Percentiles rank a stretch among this genome's conserved stretches.
Evolutionary conservation across 2,329 filamentous ascomycete species (phyloP).

Genomic region (Fusarium mexicanum): DNA sequence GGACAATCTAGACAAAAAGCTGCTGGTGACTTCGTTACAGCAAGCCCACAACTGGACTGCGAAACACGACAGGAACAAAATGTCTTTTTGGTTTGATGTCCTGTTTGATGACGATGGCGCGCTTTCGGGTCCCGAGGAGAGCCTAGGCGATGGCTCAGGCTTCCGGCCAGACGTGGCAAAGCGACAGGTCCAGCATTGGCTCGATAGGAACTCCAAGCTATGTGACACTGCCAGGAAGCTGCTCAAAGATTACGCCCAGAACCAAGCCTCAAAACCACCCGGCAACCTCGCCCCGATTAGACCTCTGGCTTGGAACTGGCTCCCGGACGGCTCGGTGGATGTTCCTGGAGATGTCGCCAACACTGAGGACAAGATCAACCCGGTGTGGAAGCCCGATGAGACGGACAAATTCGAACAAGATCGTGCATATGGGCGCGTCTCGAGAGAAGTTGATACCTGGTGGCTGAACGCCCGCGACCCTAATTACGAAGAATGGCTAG

Average conservation of each 20-base stretch:
- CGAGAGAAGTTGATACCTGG: conserved; percentile 72
- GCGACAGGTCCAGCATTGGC: conserved; percentile 69
- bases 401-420: conserved; percentile 69
- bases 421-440: conserved; percentile 67
- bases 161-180: conserved; percentile 68
- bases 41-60: conserved; percentile 76
- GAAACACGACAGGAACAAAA: conserved; percentile 75
- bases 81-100: conserved; percentile 74
- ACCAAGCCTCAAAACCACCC: conserved; percentile 58
- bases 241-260: conserved; percentile 64
- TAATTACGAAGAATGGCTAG: conserved; percentile 67
- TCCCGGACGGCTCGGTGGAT: conserved; percentile 52
- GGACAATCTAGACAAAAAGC: conserved; percentile 66
- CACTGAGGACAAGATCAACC: conserved; percentile 56
- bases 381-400: conserved; percentile 62
- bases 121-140: conserved; percentile 60
- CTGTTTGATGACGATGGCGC: conserved; percentile 68
- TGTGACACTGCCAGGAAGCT: conserved; percentile 65
- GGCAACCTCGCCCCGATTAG: conserved; percentile 61
- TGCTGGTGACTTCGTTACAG: conserved; percentile 72
- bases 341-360: conserved; percentile 47
- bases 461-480: conserved; percentile 69
- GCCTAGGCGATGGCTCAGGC: conserved; percentile 60
- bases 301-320: conserved; percentile 66
- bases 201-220: conserved; percentile 68